These are phyloP conservation scores for Fusarium oxysporum DNA, from an alignment of 2,329 filamentous ascomycete genomes.

Conservation along the genomic window DNA sequence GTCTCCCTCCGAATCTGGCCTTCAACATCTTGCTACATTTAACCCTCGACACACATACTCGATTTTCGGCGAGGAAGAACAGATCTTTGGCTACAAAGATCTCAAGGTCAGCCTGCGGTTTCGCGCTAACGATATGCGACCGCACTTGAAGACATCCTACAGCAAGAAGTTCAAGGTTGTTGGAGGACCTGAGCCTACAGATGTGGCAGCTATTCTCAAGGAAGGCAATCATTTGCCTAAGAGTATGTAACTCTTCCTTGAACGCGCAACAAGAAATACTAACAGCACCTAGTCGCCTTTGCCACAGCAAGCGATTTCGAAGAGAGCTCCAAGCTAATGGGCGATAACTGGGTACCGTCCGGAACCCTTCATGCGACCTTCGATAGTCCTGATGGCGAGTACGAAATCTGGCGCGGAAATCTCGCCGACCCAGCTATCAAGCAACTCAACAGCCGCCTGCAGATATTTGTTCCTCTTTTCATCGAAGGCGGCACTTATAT, in stretches of 20 bases:
- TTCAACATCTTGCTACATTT: slow-evolving; percentile 75
- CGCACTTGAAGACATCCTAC: slow-evolving; percentile 78
- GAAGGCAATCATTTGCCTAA: slow-evolving; percentile 75
- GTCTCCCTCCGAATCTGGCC: slow-evolving; percentile 59
- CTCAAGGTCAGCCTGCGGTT: slow-evolving; percentile 80
- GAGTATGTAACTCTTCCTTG: slow-evolving; percentile 58
- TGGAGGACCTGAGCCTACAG: slow-evolving; percentile 75
- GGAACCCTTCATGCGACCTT: slow-evolving; percentile 77
- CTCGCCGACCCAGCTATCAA: slow-evolving; percentile 77
- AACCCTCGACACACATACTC: slow-evolving; percentile 89
- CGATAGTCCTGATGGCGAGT: slow-evolving; percentile 70
- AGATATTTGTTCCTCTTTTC: slow-evolving; percentile 85
- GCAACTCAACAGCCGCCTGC: slow-evolving; percentile 80
- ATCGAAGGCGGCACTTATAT: slow-evolving; percentile 93
- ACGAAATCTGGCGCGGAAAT: slow-evolving; percentile 86
- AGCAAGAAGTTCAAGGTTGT: slow-evolving; percentile 76
- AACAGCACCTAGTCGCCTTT: slow-evolving; percentile 69
- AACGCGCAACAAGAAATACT: slow-evolving; percentile 5
- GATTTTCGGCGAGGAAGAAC: slow-evolving; percentile 93
- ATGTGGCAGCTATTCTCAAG: slow-evolving; percentile 74
- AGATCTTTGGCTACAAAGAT: slow-evolving; percentile 89
- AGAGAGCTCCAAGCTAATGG: slow-evolving; percentile 61
- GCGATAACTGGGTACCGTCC: slow-evolving; percentile 73
- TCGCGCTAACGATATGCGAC: slow-evolving; percentile 78
- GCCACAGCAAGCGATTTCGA: slow-evolving; percentile 72